Conservation (phyloP, 306 rosid species). For the Sechiopsis laciniata region DNA sequence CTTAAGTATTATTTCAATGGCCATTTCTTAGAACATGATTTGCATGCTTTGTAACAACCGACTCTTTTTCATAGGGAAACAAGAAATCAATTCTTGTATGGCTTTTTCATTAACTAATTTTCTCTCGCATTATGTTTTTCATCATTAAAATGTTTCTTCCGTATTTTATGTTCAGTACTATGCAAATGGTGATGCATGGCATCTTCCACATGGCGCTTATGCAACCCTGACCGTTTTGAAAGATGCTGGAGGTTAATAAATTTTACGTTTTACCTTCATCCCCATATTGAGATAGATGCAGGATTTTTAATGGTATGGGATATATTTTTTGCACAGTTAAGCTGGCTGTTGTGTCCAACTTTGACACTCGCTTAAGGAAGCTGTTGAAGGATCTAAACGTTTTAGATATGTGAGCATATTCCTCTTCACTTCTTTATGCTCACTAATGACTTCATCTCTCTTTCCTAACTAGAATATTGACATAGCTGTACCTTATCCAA, state of each 20-base stretch:
- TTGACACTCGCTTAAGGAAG: slow-evolving; percentile 84
- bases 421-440: not conserved
- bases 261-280: slow-evolving; percentile 19
- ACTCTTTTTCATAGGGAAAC: not conserved
- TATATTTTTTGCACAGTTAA: slow-evolving; percentile 54
- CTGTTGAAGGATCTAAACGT: slow-evolving; percentile 74
- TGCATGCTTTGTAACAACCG: not conserved
- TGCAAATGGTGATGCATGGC: slow-evolving; percentile 85
- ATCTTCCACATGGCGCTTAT: slow-evolving; percentile 69
- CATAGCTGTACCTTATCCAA: not conserved
- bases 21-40: not conserved
- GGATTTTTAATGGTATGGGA: not conserved
- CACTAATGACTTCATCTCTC: not conserved
- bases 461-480: not conserved
- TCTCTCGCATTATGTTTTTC: not conserved
- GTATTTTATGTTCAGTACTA: slow-evolving; percentile 49
- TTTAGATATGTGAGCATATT: slow-evolving; percentile 60
- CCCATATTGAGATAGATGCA: not conserved
- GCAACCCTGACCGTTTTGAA: slow-evolving; percentile 71
- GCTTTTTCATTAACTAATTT: not conserved
- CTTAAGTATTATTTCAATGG: not conserved
- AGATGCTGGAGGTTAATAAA: slow-evolving; percentile 74
- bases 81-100: not conserved
- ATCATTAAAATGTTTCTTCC: not conserved
- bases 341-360: slow-evolving; percentile 92